Conservation (phyloP, 345 rosid genomes). For the Eucalyptus tenuipes region DNA sequence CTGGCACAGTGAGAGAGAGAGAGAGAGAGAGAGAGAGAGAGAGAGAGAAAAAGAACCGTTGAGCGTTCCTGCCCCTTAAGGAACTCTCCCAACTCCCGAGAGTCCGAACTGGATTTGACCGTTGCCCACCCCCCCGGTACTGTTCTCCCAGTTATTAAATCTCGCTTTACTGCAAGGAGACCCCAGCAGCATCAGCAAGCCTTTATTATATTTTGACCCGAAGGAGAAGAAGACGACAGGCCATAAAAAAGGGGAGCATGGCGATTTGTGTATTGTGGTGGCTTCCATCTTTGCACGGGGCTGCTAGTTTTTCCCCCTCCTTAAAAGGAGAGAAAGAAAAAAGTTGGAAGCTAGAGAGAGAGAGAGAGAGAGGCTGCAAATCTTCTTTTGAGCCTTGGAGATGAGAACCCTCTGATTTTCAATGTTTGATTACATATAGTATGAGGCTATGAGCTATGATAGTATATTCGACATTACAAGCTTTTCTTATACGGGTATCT, state of each 20-base stretch:
- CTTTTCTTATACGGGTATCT: neutral
- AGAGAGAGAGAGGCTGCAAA: neutral
- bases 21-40: neutral
- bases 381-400: neutral
- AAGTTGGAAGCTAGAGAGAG: neutral
- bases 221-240: neutral
- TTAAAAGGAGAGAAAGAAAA: conserved; percentile 1
- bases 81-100: neutral
- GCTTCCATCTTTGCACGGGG: neutral
- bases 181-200: neutral
- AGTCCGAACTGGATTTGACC: conserved; percentile 35
- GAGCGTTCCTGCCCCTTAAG: conserved; percentile 18
- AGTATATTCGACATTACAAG: neutral
- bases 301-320: neutral
- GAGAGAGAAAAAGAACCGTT: conserved; percentile 15
- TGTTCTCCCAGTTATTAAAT: neutral
- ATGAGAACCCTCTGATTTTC: neutral
- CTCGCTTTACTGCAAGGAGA: neutral
- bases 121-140: conserved; percentile 7
- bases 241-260: neutral
- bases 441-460: neutral
- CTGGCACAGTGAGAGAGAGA: neutral
- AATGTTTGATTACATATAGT: neutral
- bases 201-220: neutral
- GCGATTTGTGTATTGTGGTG: neutral